Evolutionary conservation across 257 asterid species (phyloP).

Genomic region (Handroanthus guayacan): DNA sequence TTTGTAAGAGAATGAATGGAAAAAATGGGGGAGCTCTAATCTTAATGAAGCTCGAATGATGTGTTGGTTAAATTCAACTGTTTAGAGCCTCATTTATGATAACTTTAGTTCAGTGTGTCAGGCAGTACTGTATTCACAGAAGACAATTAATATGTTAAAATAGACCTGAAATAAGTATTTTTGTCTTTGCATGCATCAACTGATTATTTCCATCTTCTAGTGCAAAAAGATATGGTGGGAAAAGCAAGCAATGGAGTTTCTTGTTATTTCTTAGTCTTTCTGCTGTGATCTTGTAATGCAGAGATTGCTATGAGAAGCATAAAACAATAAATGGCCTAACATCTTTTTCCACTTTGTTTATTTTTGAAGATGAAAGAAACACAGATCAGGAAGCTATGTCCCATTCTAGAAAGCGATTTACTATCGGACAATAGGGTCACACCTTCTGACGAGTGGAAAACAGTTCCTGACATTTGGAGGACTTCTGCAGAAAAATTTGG

Average conservation of each 20-base stretch:
- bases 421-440: conserved; percentile 49
- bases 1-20: background rate
- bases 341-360: conserved; percentile 5
- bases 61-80: conserved; percentile 4
- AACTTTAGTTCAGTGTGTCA: background rate
- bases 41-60: background rate
- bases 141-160: conserved; percentile 6
- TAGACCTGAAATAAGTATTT: background rate
- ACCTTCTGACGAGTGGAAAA: conserved; percentile 69
- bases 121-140: background rate
- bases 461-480: conserved; percentile 93
- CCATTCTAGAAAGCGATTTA: conserved; percentile 64
- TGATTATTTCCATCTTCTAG: background rate
- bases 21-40: background rate
- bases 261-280: conserved; percentile 1
- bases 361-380: conserved; percentile 51
- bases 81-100: conserved; percentile 17
- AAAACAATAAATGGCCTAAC: background rate
- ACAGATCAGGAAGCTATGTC: conserved; percentile 71
- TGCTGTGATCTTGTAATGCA: conserved; percentile 16
- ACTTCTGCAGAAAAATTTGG: conserved; percentile 83
- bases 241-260: background rate
- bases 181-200: conserved; percentile 1
- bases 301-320: background rate
- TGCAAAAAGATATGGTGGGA: background rate